phyloP scores from a whole-genome alignment of 208 protist species.

The Wallacemonas rigidus region DNA sequence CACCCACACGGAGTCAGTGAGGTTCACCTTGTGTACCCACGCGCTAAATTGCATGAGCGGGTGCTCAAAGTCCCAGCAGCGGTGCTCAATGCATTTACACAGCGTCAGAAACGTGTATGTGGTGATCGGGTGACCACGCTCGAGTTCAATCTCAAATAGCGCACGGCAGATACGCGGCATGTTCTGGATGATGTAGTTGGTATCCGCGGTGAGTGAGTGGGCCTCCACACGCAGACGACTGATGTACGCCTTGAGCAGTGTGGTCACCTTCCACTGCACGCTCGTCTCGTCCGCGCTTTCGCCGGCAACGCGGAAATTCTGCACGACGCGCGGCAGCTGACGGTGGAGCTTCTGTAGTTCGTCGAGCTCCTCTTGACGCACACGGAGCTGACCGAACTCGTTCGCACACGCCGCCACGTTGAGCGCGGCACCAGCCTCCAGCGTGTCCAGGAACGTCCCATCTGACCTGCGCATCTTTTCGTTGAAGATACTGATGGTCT shows the following conservation, averaged over 20 bases:
- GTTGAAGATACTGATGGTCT: slow-evolving; percentile 96
- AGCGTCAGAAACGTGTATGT: slow-evolving; percentile 90
- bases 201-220: slow-evolving; percentile 94
- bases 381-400: slow-evolving; percentile 97
- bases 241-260: slow-evolving; percentile 97
- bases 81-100: slow-evolving; percentile 94
- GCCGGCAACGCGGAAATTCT: slow-evolving; percentile 64
- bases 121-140: slow-evolving; percentile 89
- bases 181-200: slow-evolving; percentile 97
- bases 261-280: slow-evolving; percentile 95
- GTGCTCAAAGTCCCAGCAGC: slow-evolving; percentile 94
- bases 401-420: slow-evolving; percentile 88
- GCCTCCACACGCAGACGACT: slow-evolving; percentile 84
- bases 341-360: slow-evolving; percentile 92
- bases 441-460: slow-evolving; percentile 81
- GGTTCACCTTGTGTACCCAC: slow-evolving; percentile 57
- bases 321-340: slow-evolving; percentile 60
- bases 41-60: slow-evolving; percentile 87
- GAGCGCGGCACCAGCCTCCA: slow-evolving; percentile 94
- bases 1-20: slow-evolving; percentile 75
- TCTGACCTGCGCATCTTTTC: slow-evolving; percentile 85
- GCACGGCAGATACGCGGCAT: slow-evolving; percentile 95
- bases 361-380: slow-evolving; percentile 95
- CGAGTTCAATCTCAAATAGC: slow-evolving; percentile 97
- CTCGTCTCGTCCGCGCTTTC: slow-evolving; percentile 87